Evolutionary conservation across 306 rosid genomes (phyloP).

Genomic region (Gleditsia sinensis): DNA sequence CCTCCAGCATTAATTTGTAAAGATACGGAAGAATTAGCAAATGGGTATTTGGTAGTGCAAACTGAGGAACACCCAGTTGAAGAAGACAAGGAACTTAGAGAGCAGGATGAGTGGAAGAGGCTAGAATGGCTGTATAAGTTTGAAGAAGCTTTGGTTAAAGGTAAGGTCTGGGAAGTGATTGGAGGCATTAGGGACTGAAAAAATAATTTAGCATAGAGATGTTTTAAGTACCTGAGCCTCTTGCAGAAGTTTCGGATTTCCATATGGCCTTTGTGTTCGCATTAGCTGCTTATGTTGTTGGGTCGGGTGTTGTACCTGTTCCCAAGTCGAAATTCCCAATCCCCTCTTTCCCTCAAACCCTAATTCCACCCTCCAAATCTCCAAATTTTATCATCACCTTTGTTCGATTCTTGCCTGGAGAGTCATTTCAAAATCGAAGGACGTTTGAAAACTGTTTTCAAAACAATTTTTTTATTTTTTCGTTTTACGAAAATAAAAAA

Average conservation of each 20-base stretch:
- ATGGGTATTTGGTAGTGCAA: slow-evolving; percentile 17
- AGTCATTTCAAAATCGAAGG: neutral
- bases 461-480: too few species aligned
- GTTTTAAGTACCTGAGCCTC: slow-evolving; percentile 47
- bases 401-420: neutral
- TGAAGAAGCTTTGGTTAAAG: slow-evolving; percentile 8
- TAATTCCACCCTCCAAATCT: neutral
- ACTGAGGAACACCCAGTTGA: slow-evolving; percentile 35
- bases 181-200: slow-evolving; percentile 11
- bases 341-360: neutral
- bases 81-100: slow-evolving; percentile 17
- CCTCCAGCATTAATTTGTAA: neutral
- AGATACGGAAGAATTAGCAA: slow-evolving; percentile 24
- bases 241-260: slow-evolving; percentile 36
- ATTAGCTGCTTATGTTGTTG: neutral
- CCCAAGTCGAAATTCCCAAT: too few species aligned
- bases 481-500: too few species aligned
- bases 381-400: neutral
- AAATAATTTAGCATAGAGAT: slow-evolving; percentile 27
- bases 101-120: slow-evolving; percentile 18
- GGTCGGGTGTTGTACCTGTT: neutral
- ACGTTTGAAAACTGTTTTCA: too few species aligned
- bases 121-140: neutral
- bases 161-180: slow-evolving; percentile 27
- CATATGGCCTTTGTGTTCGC: slow-evolving; percentile 30